Conservation (phyloP, 441 rosid species). For the Pelargonium cotyledonis region DNA sequence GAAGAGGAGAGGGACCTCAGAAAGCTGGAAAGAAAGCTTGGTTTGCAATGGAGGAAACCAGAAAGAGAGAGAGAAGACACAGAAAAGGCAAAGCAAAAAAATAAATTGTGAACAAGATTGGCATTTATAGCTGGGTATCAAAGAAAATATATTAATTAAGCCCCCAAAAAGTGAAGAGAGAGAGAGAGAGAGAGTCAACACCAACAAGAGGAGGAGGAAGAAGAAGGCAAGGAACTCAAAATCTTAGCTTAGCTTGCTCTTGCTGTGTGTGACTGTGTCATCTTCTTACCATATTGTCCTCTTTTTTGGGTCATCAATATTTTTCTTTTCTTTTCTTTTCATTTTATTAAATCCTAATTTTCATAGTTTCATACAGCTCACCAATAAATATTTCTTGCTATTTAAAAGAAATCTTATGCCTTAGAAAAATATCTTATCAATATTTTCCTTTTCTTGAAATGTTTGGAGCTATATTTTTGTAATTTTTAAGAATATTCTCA, state of each 20-base stretch:
- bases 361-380: no score
- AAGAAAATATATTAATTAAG: background rate
- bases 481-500: no score
- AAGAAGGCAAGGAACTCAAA: background rate
- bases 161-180: background rate
- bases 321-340: no score
- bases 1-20: slow-evolving; percentile 20
- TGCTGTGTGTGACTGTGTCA: background rate
- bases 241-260: slow-evolving; percentile 6
- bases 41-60: slow-evolving; percentile 79
- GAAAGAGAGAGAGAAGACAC: slow-evolving; percentile 21
- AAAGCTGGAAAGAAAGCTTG: slow-evolving; percentile 65
- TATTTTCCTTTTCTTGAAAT: no score
- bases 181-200: slow-evolving; percentile 11
- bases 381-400: no score
- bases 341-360: no score
- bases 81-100: slow-evolving; percentile 49
- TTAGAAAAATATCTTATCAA: no score
- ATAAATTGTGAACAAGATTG: slow-evolving; percentile 21
- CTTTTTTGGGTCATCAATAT: no score
- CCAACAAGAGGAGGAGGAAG: background rate
- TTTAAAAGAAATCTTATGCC: no score
- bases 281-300: background rate
- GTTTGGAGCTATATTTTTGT: no score
- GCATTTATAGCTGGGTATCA: slow-evolving; percentile 33